Evolutionary conservation across 257 asterid genomes (phyloP), one percentile per base, ranked within the genome.

Genomic region (Penstemon newberryi): DNA sequence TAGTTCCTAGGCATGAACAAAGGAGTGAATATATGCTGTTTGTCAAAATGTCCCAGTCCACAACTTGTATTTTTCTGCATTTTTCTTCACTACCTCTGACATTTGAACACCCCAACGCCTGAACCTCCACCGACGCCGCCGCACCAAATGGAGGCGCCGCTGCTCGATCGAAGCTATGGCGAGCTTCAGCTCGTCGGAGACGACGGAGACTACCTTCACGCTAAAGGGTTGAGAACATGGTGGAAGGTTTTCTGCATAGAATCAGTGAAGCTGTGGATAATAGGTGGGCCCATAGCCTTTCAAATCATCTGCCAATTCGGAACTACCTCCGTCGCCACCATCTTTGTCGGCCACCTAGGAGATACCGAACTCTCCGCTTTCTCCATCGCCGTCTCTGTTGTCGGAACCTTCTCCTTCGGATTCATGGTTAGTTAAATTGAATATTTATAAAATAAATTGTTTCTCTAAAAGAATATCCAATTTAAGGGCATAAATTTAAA

Each of bases 331-430:
- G 83, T 80, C 3, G 80, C 90, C 3, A 83, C 69, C 36, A 82
- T 88, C 45, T 88, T 83, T 67, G 89, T 83, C 41, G 95, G 95
- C 0, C 92, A 88, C 46, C 77, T 88, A 25, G 92, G 95, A 8
- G 86, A 88, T 50, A 64, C 84, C 66, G 86, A 88, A 74, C 95
- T 88, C 66, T 82, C 90, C 2, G 86, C 95, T 12, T 75, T 88
- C 71, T 78, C 95, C 5, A 88, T 88, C 54, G 83, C 92, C 2
- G 54, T 71, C 53, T 82, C 87, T 8, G 90, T 85, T 47, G 76
- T 88, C 64, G 81, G 85, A 46, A 88, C 83, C 25, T 82, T 88
- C 71, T 66, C 90, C 4, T 85, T 88, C 51, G 95, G 95, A 25
- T 85, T 87, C 73, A 45, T 87, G 94, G 89, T 87, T 55, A 55